Conservation (phyloP, 2,329 filamentous ascomycete species). For the Tolypocladium sp. region DNA sequence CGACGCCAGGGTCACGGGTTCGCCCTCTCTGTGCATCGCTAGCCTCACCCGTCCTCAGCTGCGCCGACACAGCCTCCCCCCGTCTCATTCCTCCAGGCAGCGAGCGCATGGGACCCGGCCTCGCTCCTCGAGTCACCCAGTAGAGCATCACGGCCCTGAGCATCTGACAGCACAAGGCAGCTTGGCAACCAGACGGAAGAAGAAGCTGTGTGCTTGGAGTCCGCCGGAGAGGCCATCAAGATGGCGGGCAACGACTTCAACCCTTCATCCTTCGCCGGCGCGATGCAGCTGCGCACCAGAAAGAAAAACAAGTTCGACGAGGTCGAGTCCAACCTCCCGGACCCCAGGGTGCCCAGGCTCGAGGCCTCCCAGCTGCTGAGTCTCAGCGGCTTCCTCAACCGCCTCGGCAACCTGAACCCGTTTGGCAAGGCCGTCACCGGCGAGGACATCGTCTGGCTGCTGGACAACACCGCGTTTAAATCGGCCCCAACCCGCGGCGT, state of each 20-base stretch:
- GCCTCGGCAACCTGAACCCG: conserved; percentile 45
- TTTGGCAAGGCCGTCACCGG: conserved; percentile 49
- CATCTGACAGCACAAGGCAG: not conserved
- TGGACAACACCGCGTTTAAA: conserved; percentile 81
- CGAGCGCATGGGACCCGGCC: not conserved
- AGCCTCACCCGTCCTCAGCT: not conserved
- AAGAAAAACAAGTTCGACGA: conserved; percentile 38
- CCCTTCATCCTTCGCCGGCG: conserved; percentile 20
- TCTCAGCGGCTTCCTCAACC: conserved; percentile 33
- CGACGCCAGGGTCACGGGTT: not conserved
- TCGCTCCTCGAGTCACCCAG: not conserved
- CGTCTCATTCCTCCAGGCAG: not conserved
- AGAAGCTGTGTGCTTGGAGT: not conserved
- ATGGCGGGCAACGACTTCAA: conserved; percentile 8
- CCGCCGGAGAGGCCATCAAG: not conserved
- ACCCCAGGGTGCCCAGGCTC: not conserved
- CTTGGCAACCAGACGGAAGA: conserved; percentile 13
- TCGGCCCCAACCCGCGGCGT: conserved; percentile 26
- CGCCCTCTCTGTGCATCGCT: not conserved
- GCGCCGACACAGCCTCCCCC: not conserved
- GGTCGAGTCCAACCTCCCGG: conserved; percentile 36
- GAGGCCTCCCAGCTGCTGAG: conserved; percentile 9
- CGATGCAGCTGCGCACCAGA: conserved; percentile 42
- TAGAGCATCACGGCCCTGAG: not conserved
- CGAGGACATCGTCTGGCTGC: conserved; percentile 72